Base-by-base conservation (phyloP, 2,329 filamentous ascomycete species). In the Colletotrichum eleusines region DNA sequence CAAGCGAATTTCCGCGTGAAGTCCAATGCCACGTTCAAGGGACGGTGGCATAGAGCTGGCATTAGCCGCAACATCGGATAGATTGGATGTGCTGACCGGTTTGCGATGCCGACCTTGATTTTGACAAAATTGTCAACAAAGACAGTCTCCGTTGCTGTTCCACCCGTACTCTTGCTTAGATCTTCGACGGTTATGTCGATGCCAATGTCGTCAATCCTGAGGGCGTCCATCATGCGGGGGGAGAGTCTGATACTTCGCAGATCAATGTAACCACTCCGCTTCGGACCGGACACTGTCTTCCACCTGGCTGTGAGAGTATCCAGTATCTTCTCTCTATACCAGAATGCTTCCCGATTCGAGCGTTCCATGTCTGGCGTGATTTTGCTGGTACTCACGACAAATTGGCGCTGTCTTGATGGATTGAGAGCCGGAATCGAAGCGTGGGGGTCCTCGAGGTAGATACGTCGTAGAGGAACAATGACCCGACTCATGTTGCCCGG, bases 321-420 rank as follows among this genome's bases (percentile, higher is more conserved):
- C 3, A 98, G 86, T 2, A 98, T 87, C 77, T 89, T 90, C 79
- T 97, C 93, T 20, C 94, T 89, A 79, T 94, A 97, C 95, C 95
- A 98, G 79, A 98, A 98, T 0, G 91, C 90, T 81, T 97, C 94
- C 62, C 95, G 87, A 71, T 87, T 92, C 16, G 90, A 88, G 42
- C 92, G 89, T 81, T 98, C 95, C 53, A 88, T 88, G 73, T 96
- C 94, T 0, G 94, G 92, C 0, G 92, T 91, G 66, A 95, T 89
- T 75, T 93, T 93, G 77, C 89, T 91, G 20, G 91, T 89, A 80
- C 92, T 96, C 53, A 97, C 93, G 38, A 98, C 93, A 76, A 97
- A 98, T 77, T 98, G 95, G n/a, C 94, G 89, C 77, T 94, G 92
- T n/a, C 92, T 90, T 0, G 91, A 90, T 0, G 92, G 92, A 74